Percentiles rank a stretch among this genome's conserved stretches.
Evolutionary conservation across 208 protist genomes (phyloP).

Genomic region (Phytomonas serpens): DNA sequence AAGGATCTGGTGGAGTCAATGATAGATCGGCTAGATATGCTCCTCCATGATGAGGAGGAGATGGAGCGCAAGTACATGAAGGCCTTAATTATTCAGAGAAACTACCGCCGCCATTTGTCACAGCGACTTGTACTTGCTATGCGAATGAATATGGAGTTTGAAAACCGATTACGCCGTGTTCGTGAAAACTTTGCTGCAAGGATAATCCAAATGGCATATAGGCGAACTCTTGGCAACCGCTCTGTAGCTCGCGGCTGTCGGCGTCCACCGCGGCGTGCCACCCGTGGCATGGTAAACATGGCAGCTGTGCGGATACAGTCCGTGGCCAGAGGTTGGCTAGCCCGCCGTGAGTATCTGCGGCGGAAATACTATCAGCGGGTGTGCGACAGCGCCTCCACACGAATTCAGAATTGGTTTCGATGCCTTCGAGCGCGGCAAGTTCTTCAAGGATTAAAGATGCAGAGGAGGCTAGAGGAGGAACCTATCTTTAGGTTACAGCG

Average conservation of each 20-base stretch:
- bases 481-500: constrained; percentile 12
- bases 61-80: constrained; percentile 59
- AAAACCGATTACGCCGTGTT: constrained; percentile 26
- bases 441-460: constrained; percentile 13
- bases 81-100: constrained; percentile 49
- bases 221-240: constrained; percentile 22
- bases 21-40: constrained; percentile 53
- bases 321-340: constrained; percentile 58
- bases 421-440: constrained; percentile 20
- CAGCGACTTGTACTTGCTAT: constrained; percentile 20
- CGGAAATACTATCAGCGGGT: constrained; percentile 4
- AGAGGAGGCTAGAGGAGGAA: constrained; percentile 19
- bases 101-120: constrained; percentile 48
- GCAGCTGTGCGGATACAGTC: constrained; percentile 55
- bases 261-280: neutral
- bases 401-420: constrained; percentile 54
- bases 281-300: constrained; percentile 3
- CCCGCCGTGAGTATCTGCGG: constrained; percentile 21
- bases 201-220: constrained; percentile 43
- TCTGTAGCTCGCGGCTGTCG: constrained; percentile 4
- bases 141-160: constrained; percentile 16
- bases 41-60: constrained; percentile 74
- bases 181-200: constrained; percentile 36
- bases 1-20: neutral
- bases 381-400: constrained; percentile 10